Base-by-base conservation (phyloP, 345 rosid species). In the Aquilaria yunnanensis region DNA sequence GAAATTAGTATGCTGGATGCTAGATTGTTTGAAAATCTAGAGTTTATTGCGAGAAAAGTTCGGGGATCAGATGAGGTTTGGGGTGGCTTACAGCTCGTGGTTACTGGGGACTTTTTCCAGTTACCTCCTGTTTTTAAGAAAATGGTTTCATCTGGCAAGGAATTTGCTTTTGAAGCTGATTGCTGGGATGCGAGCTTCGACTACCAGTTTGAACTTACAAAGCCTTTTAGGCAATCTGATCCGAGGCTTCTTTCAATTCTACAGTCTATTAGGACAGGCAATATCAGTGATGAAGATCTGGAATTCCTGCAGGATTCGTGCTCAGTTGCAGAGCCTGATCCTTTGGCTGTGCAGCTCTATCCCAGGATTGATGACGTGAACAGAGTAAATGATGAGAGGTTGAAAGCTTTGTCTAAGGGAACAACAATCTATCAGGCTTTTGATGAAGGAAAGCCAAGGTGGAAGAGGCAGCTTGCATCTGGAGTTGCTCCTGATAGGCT, bases 21-120 rank as follows among this genome's bases (percentile, higher is more conserved):
- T 0, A 58, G 47, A 1, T 54, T 56, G 58, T 74, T 78, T 34
- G 78, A 74, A n/a, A 66, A 53, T 47, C 71, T 78, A 57, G 82
- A 74, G 23, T 49, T 7, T 23, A 59, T 74, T 34, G 78, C 82
- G 1, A 68, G 72, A 56, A 8, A 31, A 53, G 12, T 78, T 32
- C 61, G 76, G 12, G 52, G 51, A 12, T 62, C 67, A 0, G 61
- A 13, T 30, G 9, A 62, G 54, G 60, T 72, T 0, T 75, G 83
- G 79, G 83, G 83, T 47, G 83, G 83, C 32, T 72, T 75, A 37
- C 74, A 56, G 68, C 73, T 78, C 45, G 57, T 75, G 12, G 83
- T 55, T 12, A 49, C 72, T 32, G 77, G 80, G 29, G 79, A 75
- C 62, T 78, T 72, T 59, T 68, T 69, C 31, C 83, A 75, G 71